Evolutionary conservation across 345 rosid genomes (phyloP).

Genomic region (Citrus medica): DNA sequence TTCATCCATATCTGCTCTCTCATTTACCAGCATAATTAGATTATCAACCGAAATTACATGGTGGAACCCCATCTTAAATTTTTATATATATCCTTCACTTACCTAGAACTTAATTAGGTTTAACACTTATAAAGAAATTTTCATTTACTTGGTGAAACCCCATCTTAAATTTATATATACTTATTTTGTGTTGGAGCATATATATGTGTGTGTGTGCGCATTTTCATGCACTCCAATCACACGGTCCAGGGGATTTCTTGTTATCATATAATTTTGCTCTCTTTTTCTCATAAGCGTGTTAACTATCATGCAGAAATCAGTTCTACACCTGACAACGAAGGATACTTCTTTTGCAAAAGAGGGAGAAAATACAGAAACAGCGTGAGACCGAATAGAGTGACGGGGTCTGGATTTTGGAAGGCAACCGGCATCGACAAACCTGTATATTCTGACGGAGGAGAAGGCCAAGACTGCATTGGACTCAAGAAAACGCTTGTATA

Average conservation of each 20-base stretch:
- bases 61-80: too few species aligned
- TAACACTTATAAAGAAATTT: too few species aligned
- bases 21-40: not conserved
- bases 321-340: conserved; percentile 51
- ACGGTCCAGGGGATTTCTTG: too few species aligned
- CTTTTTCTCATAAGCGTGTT: too few species aligned
- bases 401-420: conserved; percentile 96
- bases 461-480: conserved; percentile 55
- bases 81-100: too few species aligned
- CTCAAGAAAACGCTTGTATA: conserved; percentile 90
- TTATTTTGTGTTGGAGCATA: too few species aligned
- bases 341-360: conserved; percentile 85
- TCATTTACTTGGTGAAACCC: too few species aligned
- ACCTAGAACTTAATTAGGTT: too few species aligned
- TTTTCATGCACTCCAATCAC: too few species aligned
- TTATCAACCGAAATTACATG: not conserved
- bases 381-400: conserved; percentile 88
- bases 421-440: conserved; percentile 96
- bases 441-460: conserved; percentile 35
- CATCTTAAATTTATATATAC: too few species aligned
- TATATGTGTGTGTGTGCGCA: too few species aligned
- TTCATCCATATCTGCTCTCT: not conserved
- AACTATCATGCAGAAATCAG: conserved; percentile 29
- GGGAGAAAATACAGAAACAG: conserved; percentile 93
- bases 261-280: too few species aligned